Evolutionary conservation across 140 eudicot genomes (phyloP), one percentile per base, ranked within the genome.

Genomic region (Stevia rebaudiana): DNA sequence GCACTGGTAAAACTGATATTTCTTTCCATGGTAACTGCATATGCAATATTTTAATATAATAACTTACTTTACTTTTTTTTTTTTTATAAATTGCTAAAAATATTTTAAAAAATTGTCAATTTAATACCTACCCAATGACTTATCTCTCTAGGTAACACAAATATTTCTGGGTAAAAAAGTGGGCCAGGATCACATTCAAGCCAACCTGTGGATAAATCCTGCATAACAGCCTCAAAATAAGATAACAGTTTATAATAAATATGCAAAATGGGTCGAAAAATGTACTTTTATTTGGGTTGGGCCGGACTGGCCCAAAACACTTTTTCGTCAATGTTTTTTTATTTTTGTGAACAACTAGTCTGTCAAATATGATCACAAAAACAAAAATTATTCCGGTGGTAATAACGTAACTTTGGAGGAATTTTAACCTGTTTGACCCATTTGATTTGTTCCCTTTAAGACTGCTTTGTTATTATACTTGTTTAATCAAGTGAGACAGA

Each of bases 161-260:
- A 83, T 54, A 67, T 66, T 43, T 85, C 95, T 28, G 82, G 89
- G 74, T 77, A 83, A 68, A 89, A 89, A 50, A 81, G 67, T 15
- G 88, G 89, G 25, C 97, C 95, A 12, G 95, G 97, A 81, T 89
- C 97, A 83, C 97, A 89, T 8, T 83, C 66, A 42, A 89, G 92
- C 95, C 97, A 89, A 23, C 92, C 78, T 21, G 88, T 89, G 8
- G 92, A 83, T 70, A 89, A 65, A 73, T 89, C 97, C 97, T 86
- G 86, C 83, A 83, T 43, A 60, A 13, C 18, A 21, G 44, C 30
- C 21, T 54, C 61, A 1, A 30, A 17, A 42, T 67, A 31, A 72
- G 62, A 71, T 41, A 55, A 31, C n/a, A 39, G 7, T 23, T 40
- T 44, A 36, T 3, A 8, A 56, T 31, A 48, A 11, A 43, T 36